Base-by-base conservation (phyloP, 495 filamentous ascomycete genomes). In the Aspergillus ostianus region DNA sequence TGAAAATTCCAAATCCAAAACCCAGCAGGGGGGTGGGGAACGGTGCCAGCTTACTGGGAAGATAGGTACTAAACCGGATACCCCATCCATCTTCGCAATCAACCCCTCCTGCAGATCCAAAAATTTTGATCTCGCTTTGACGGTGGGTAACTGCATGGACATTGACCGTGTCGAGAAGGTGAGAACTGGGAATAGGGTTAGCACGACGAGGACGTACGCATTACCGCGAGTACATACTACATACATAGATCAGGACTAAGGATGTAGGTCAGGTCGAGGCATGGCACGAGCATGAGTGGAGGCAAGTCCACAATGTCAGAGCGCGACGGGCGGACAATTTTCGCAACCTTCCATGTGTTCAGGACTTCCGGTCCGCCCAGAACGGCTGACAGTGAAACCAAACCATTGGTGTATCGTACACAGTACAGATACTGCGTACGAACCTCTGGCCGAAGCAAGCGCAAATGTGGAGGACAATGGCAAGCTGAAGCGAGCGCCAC, bases 1-100 rank as follows among this genome's bases (percentile, higher is more conserved):
- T 49, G 45, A 48, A 19, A 56, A 56, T 56, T 56, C 54, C 54
- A 56, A 56, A 56, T 56, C 2, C 26, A 20, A 20, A 56, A 3
- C 2, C 23, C 20, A 46, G 41, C 20, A 20, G 36, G 36, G 36
- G 10, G 36, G 36, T 6, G 10, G 36, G 10, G 5, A 8, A 15
- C 8, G 10, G 36, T 41, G 36, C 36, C 36, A 12, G 36, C 36
- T 41, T 10, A 41, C 36, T 41, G 36, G 36, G 36, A 15, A 41
- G 36, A 41, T 4, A 41, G 36, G 36, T 13, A 41, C 36, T 41
- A 41, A 41, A 41, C 36, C 36, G 36, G 36, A 41, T 41, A 13
- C 36, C 12, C 3, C 12, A 15, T 41, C 36, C 36, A 41, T 13
- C 2, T 1, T 41, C 0, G 36, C 36, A 41, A 15, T 12, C 36